Base-by-base conservation (phyloP, 208 protist genomes). In the Leishmania guyanensis region DNA sequence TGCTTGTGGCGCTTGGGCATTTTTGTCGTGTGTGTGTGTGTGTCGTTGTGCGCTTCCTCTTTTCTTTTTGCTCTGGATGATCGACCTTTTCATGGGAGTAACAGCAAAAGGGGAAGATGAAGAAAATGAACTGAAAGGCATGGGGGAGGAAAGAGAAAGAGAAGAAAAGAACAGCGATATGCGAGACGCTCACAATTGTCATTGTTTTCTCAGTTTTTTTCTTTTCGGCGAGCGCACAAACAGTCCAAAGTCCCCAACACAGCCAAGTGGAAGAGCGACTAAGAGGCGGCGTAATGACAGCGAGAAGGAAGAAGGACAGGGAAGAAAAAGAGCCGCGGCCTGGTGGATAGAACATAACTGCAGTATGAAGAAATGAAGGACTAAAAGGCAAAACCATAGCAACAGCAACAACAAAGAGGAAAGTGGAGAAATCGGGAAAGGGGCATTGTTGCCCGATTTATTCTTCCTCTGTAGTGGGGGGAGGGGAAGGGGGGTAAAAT, bases 41-140 rank as follows among this genome's bases (percentile, higher is more conserved):
- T 68, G 62, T 68, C 8, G 62, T 33, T 33, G n/a, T 68, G 62
- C 3, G 33, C 39, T 39, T 70, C 33, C 72, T 46, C 70, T 73
- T 26, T 54, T 62, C 39, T 51, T 70, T 65, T 60, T 71, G 36
- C 39, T 12, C 33, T 43, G 39, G 16, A n/a, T 58, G 9, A 54
- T 53, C 39, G 46, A 66, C 29, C 16, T 12, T 22, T 5, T 5
- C 16, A 17, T 5, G 12, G n/a, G 26, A 58, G 26, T 36, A 58
- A 77, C 48, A 82, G 46, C 26, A 77, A 46, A 77, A 70, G 17
- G 75, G 26, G 58, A 64, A 26, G 5, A n/a, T 20, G 16, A 39
- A 66, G 62, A 64, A 29, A 64, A 64, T 29, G 29, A 66, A 39
- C 29, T 20, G 5, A 66, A 66, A 66, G 62, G 29, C 62, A 66